phyloP scores from a whole-genome alignment of 176 grass and related monocot species.

The Zoysia japonica region DNA sequence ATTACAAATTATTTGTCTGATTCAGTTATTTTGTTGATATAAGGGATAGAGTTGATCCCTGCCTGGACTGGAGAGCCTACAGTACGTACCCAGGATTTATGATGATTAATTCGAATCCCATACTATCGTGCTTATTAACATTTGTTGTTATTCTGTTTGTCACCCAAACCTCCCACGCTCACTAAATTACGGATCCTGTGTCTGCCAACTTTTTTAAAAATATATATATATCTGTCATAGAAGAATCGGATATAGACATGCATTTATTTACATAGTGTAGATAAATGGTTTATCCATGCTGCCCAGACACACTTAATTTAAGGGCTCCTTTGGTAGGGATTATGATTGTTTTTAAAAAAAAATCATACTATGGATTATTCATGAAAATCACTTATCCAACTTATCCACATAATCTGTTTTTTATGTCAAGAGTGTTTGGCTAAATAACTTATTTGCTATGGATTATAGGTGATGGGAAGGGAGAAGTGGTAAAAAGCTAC shows the following conservation, averaged over 20 bases:
- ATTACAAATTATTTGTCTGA: background rate
- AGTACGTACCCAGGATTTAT: background rate
- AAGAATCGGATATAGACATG: background rate
- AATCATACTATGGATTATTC: no score
- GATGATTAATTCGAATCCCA: background rate
- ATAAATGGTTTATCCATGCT: background rate
- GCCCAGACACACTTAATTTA: background rate
- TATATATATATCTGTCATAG: background rate
- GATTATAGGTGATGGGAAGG: no score
- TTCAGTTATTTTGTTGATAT: background rate
- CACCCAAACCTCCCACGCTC: background rate
- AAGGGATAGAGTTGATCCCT: background rate
- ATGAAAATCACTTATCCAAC: no score
- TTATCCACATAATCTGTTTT: no score
- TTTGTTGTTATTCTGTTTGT: background rate
- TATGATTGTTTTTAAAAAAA: no score
- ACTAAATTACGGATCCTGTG: background rate
- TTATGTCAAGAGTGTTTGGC: no score
- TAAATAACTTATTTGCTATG: no score
- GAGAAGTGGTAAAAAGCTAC: no score
- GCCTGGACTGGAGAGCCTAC: background rate
- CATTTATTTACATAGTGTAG: background rate
- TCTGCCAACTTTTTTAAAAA: background rate
- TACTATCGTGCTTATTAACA: background rate
- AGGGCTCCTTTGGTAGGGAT: no score